A percentile compares a stretch with the other conserved stretches of the same genome.
These are phyloP conservation scores for Paspalum notatum DNA, from an alignment of 176 grass and related monocot genomes.

Conservation along the genomic window DNA sequence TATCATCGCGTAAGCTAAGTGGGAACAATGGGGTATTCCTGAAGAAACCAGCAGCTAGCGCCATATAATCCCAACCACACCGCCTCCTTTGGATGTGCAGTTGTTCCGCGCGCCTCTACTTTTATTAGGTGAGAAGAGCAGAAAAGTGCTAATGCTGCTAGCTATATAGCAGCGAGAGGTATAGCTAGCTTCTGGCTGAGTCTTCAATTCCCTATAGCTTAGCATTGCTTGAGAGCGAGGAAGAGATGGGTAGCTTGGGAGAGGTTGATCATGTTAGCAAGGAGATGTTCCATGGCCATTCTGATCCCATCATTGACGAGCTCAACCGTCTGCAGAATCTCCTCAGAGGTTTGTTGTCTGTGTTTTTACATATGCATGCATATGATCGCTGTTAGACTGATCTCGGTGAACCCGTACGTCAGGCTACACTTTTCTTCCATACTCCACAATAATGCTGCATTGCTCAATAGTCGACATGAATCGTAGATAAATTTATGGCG, in stretches of 20 bases:
- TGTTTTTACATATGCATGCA: background rate
- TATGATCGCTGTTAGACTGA: background rate
- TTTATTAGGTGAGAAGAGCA: slow-evolving; percentile 27
- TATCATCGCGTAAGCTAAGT: slow-evolving; percentile 29
- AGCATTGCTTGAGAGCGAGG: background rate
- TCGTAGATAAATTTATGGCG: background rate
- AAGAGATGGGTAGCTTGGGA: slow-evolving; percentile 76
- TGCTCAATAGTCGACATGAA: background rate
- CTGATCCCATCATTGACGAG: slow-evolving; percentile 70
- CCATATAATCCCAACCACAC: slow-evolving; percentile 63
- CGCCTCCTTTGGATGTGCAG: slow-evolving; percentile 28
- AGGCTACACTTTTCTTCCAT: background rate
- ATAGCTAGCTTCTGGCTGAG: background rate
- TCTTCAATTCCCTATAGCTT: background rate
- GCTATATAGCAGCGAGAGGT: slow-evolving; percentile 16
- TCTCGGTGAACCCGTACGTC: background rate
- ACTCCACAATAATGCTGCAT: background rate
- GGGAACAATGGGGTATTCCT: slow-evolving; percentile 47
- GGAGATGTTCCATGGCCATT: slow-evolving; percentile 56
- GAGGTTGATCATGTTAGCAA: slow-evolving; percentile 51
- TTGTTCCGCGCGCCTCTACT: background rate
- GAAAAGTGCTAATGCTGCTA: background rate
- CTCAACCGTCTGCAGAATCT: slow-evolving; percentile 81
- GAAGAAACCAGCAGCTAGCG: slow-evolving; percentile 34
- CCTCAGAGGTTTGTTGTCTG: slow-evolving; percentile 65